These are phyloP conservation scores for Penicillium chermesinum DNA, from an alignment of 495 filamentous ascomycete species.

Conservation along the genomic window DNA sequence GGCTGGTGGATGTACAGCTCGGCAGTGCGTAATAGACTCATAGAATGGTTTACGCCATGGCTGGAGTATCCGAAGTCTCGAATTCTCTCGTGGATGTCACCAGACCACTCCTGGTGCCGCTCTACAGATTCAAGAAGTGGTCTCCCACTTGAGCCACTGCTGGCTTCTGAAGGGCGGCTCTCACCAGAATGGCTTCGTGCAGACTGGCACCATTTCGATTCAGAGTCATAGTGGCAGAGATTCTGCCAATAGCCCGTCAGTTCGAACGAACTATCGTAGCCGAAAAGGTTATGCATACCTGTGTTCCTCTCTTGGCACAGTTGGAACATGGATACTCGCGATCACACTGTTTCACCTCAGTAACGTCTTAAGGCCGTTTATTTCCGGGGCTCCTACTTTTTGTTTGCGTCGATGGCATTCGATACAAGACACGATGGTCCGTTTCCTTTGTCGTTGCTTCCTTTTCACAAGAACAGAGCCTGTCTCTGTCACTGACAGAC, in stretches of 20 bases:
- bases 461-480: no score
- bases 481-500: no score
- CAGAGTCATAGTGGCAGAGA: constrained; percentile 30
- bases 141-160: neutral
- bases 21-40: constrained; percentile 8
- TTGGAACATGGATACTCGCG: constrained; percentile 57
- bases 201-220: constrained; percentile 2
- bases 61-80: constrained; percentile 13
- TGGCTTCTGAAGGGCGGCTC: constrained; percentile 2
- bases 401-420: constrained; percentile 62
- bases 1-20: constrained; percentile 1
- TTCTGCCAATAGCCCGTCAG: constrained; percentile 17
- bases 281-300: constrained; percentile 21
- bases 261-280: constrained; percentile 1
- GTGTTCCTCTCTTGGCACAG: constrained; percentile 49
- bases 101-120: neutral
- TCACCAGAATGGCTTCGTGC: neutral
- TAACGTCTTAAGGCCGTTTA: neutral
- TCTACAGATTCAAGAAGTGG: neutral
- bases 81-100: constrained; percentile 7
- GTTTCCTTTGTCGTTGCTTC: constrained; percentile 50
- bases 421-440: constrained; percentile 56
- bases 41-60: constrained; percentile 9
- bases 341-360: constrained; percentile 39
- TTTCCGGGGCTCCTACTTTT: constrained; percentile 31